Conservation (phyloP, 306 rosid genomes). For the Casuarina glauca region DNA sequence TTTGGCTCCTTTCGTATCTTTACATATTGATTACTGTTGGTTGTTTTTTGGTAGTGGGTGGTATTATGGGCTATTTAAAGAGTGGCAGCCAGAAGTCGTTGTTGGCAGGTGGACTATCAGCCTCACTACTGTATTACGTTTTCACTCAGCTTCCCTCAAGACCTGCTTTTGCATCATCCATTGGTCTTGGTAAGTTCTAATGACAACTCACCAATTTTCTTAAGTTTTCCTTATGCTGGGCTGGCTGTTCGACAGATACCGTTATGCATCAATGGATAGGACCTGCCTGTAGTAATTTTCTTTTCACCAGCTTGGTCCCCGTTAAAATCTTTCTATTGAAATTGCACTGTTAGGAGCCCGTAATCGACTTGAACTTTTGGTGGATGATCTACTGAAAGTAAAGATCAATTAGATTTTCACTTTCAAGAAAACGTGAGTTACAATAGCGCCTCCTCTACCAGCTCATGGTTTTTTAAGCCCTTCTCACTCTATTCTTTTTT, state of each 20-base stretch:
- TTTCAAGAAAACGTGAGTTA: not conserved
- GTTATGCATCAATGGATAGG: not conserved
- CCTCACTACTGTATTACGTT: slow-evolving; percentile 60
- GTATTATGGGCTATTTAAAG: slow-evolving; percentile 89
- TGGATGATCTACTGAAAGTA: not conserved
- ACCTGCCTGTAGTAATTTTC: not conserved
- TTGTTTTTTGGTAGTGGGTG: slow-evolving; percentile 64
- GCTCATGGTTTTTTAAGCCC: not conserved
- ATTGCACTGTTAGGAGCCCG: not conserved
- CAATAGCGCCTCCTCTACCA: not conserved
- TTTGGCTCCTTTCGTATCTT: not conserved
- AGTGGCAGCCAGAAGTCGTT: slow-evolving; percentile 94
- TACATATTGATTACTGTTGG: not conserved
- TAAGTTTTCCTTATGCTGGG: not conserved
- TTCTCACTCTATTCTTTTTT: not conserved
- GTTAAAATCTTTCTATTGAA: not conserved
- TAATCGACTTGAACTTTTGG: not conserved
- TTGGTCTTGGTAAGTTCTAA: slow-evolving; percentile 82
- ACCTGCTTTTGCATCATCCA: slow-evolving; percentile 81
- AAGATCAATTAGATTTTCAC: not conserved
- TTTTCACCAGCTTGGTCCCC: not conserved
- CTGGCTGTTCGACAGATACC: slow-evolving; percentile 1
- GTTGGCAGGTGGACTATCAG: slow-evolving; percentile 84
- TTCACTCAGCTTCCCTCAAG: slow-evolving; percentile 68
- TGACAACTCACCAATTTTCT: slow-evolving; percentile 2